Conservation (phyloP, 2,329 filamentous ascomycete species). For the Fusarium sp. region DNA sequence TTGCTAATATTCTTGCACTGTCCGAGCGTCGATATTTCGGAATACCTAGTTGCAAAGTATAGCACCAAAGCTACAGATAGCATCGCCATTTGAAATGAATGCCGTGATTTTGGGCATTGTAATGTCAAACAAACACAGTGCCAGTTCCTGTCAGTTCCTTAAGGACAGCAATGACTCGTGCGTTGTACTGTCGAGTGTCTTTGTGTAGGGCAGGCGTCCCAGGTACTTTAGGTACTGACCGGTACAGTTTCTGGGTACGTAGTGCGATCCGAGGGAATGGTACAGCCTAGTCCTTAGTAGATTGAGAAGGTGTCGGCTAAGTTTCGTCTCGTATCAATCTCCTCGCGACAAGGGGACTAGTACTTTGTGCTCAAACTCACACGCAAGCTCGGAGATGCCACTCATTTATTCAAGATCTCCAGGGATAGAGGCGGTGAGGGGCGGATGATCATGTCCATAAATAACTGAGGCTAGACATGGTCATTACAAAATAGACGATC, state of each 20-base stretch:
- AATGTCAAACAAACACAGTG: not conserved
- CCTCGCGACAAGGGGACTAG: conserved; percentile 4
- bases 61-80: not conserved
- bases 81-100: not conserved
- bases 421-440: conserved; percentile 16
- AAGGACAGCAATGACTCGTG: not conserved
- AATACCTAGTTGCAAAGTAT: not conserved
- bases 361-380: conserved; percentile 7
- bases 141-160: not conserved
- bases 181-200: not conserved
- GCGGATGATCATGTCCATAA: not conserved
- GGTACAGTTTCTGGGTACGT: conserved; percentile 11
- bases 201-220: not conserved
- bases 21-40: too few species aligned
- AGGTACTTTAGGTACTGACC: conserved; percentile 31
- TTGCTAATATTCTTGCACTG: not conserved
- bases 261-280: conserved; percentile 44
- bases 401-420: conserved; percentile 10
- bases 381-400: conserved; percentile 17
- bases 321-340: conserved; percentile 35
- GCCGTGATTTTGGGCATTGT: not conserved
- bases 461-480: not conserved
- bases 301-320: conserved; percentile 24
- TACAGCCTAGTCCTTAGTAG: conserved; percentile 43
- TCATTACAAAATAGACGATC: not conserved